phyloP scores from a whole-genome alignment of 1,139 yeast genomes.

The Blastobotrys apis region DNA sequence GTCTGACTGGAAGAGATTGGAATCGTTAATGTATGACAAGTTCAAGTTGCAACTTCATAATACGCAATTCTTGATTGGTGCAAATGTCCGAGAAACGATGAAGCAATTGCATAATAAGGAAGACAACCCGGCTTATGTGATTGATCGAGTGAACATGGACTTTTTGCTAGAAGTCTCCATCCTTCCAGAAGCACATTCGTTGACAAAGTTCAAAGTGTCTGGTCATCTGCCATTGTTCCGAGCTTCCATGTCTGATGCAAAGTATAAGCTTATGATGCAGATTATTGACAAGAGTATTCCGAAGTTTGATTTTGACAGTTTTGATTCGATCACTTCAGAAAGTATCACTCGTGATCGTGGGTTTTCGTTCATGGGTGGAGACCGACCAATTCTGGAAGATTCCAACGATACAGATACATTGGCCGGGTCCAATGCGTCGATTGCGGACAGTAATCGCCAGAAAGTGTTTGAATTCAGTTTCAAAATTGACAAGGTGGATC shows the following conservation, averaged over 20 bases:
- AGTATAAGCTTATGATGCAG: slow-evolving; percentile 82
- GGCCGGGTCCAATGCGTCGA: slow-evolving; percentile 4
- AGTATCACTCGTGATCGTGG: slow-evolving; percentile 8
- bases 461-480: slow-evolving; percentile 68
- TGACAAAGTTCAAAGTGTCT: slow-evolving; percentile 68
- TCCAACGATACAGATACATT: slow-evolving; percentile 5
- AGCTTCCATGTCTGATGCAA: slow-evolving; percentile 78
- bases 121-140: slow-evolving; percentile 48
- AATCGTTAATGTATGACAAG: slow-evolving; percentile 83
- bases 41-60: slow-evolving; percentile 74
- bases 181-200: slow-evolving; percentile 68
- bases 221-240: slow-evolving; percentile 76
- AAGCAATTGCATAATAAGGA: slow-evolving; percentile 38
- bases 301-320: slow-evolving; percentile 40
- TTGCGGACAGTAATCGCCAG: slow-evolving; percentile 37
- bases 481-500: slow-evolving; percentile 55
- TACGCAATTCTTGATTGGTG: slow-evolving; percentile 85
- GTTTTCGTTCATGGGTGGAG: slow-evolving; percentile 11
- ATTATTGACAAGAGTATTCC: slow-evolving; percentile 72
- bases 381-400: slow-evolving; percentile 8
- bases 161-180: slow-evolving; percentile 77
- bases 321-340: slow-evolving; percentile 21
- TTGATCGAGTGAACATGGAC: slow-evolving; percentile 73
- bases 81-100: slow-evolving; percentile 72
- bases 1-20: slow-evolving; percentile 69